A percentile compares a stretch with the other conserved stretches of the same genome.
Evolutionary conservation across 2,329 filamentous ascomycete species (phyloP).

Genomic region (Dothideomycetes sp.): DNA sequence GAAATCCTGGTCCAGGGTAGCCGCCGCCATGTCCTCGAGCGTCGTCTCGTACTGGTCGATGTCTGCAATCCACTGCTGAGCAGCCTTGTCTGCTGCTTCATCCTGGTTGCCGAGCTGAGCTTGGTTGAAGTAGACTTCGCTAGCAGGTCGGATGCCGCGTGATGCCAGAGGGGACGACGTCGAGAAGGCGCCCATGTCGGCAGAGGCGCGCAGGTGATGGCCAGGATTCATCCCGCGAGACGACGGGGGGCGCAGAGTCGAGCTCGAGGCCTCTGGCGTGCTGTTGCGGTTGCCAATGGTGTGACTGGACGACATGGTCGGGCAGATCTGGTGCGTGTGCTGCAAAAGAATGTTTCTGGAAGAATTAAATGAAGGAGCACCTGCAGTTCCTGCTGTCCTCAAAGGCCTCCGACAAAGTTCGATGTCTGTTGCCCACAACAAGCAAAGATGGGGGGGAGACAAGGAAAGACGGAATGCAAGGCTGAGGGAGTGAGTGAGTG

Average conservation of each 20-base stretch:
- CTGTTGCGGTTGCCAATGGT: constrained; percentile 75
- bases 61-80: constrained; percentile 97
- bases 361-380: constrained; percentile 38
- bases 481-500: too few species aligned
- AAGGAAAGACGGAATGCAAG: constrained; percentile 6
- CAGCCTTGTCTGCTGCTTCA: constrained; percentile 84
- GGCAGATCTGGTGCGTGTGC: background rate
- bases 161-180: constrained; percentile 57
- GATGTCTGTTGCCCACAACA: constrained; percentile 5
- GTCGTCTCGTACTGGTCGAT: constrained; percentile 99
- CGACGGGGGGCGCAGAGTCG: constrained; percentile 72
- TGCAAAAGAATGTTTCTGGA: constrained; percentile 13
- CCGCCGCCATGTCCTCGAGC: constrained; percentile 95
- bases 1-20: constrained; percentile 98
- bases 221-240: constrained; percentile 68
- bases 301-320: constrained; percentile 32
- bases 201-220: constrained; percentile 85
- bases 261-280: constrained; percentile 82
- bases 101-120: constrained; percentile 61
- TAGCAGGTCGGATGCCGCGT: constrained; percentile 80
- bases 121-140: constrained; percentile 83
- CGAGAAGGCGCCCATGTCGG: constrained; percentile 79
- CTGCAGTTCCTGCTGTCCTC: constrained; percentile 80
- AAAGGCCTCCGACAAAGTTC: constrained; percentile 52
- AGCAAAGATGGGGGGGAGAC: constrained; percentile 1